Evolutionary conservation across 1,284 basidiomycete genomes (phyloP).

Genomic region (Entoloma clypeatum): DNA sequence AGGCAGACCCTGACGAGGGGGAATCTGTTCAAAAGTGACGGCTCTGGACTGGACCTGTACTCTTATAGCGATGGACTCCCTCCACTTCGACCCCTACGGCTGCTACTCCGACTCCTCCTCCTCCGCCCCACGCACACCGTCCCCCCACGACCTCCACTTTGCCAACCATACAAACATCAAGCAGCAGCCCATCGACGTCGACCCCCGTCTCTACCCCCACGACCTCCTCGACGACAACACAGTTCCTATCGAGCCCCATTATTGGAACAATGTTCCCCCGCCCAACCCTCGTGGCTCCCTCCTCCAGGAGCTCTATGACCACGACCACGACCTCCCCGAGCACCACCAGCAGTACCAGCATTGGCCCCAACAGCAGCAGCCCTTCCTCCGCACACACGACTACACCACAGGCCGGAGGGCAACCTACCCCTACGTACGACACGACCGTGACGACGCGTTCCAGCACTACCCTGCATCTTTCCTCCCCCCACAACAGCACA

Average conservation of each 20-base stretch:
- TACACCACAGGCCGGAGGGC: conserved; percentile 55
- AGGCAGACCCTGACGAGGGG: conserved; percentile 6
- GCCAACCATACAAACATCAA: conserved; percentile 29
- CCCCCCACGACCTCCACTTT: conserved; percentile 49
- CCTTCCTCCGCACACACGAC: conserved; percentile 37
- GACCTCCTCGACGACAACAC: conserved; percentile 31
- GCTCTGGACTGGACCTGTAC: conserved; percentile 3
- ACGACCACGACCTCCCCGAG: conserved; percentile 39
- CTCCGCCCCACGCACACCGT: conserved; percentile 62
- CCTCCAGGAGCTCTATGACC: conserved; percentile 66
- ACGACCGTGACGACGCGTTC: conserved; percentile 52
- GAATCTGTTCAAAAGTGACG: conserved; percentile 15
- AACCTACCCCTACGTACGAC: conserved; percentile 69
- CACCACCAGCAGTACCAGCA: conserved; percentile 30
- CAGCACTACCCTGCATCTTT: conserved; percentile 43
- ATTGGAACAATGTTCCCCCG: conserved; percentile 14
- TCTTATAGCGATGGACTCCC: conserved; percentile 46
- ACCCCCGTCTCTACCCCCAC: conserved; percentile 49
- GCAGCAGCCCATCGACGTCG: conserved; percentile 41
- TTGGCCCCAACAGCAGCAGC: conserved; percentile 33
- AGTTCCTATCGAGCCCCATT: conserved; percentile 27
- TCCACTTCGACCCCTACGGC: conserved; percentile 58
- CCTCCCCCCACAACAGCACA: conserved; percentile 27
- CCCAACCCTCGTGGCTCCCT: conserved; percentile 41
- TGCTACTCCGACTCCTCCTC: conserved; percentile 56